Evolutionary conservation across 2,329 filamentous ascomycete species (phyloP).

Genomic region (Fusarium tuaranense): DNA sequence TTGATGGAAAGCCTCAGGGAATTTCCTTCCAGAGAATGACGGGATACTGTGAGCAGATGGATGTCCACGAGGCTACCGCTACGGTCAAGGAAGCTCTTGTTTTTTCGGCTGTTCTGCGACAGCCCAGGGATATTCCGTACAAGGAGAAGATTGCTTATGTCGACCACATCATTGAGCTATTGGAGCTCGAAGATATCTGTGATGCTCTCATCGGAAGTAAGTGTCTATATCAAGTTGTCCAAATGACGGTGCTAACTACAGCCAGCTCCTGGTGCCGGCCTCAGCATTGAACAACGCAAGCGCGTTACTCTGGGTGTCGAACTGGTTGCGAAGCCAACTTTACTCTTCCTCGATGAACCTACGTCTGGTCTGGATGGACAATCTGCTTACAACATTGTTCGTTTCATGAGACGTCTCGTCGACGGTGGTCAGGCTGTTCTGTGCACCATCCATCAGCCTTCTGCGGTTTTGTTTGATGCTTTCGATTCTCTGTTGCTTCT

Average conservation of each 20-base stretch:
- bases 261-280: conserved; percentile 52
- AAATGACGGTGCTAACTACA: conserved; percentile 47
- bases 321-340: conserved; percentile 74
- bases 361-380: conserved; percentile 60
- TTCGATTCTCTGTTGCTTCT: conserved; percentile 38
- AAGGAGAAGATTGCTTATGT: conserved; percentile 76
- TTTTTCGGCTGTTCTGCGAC: conserved; percentile 74
- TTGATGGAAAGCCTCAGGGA: conserved; percentile 71
- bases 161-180: conserved; percentile 72
- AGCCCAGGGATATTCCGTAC: conserved; percentile 64
- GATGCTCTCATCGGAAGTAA: conserved; percentile 70
- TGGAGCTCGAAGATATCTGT: conserved; percentile 71
- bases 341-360: conserved; percentile 77
- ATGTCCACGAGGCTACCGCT: conserved; percentile 73
- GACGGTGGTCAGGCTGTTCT: conserved; percentile 75
- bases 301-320: conserved; percentile 78
- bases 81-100: conserved; percentile 76
- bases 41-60: conserved; percentile 77
- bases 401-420: conserved; percentile 59
- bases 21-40: conserved; percentile 74
- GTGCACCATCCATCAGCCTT: conserved; percentile 73
- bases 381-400: conserved; percentile 52
- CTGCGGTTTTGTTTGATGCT: conserved; percentile 44
- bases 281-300: conserved; percentile 67
- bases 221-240: conserved; percentile 48